Evolutionary conservation across 129 eudicot species (phyloP), one percentile per base, ranked within the genome.

Genomic region (Centella asiatica): DNA sequence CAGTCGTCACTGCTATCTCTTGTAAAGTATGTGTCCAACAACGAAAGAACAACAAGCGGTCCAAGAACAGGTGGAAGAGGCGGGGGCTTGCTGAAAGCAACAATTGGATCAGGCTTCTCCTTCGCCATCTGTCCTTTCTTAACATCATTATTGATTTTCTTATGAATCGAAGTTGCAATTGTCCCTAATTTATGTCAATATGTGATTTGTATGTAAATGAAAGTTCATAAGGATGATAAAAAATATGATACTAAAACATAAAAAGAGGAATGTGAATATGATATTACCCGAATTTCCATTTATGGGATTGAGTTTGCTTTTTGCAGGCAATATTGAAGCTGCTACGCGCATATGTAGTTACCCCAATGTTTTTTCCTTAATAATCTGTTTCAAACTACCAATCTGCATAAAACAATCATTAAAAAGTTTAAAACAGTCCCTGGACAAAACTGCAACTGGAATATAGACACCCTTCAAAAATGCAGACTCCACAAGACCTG

Each of bases 71-170:
- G 95, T 5, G 86, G 86, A 13, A 78, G 36, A 5, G 88, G 95
- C 5, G 97, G 97, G 7, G 93, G 97, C 75, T 82, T 77, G 70
- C 93, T 80, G 63, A 89, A 89, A 55, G 89, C 80, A 63, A 68
- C 92, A 23, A 85, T 76, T 7, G 84, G 83, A 34, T 83, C 81
- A 44, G 67, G 76, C 29, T 80, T 76, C 47, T 72, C 82, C 65
- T 82, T 75, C 22, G 52, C 67, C 20, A 78, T 58, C 11, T 58
- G 32, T 34, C 27, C 80, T 65, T 79, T 78, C 50, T 62, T 82
- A 39, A 60, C 65, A 62, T 67, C 80, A 51, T 82, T 69, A 55
- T 76, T 73, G 44, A 74, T 32, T 65, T 89, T 76, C 78, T 72
- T 85, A 15, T 88, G 90, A 12, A 78, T 70, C 68, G 81, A 63